phyloP scores from a whole-genome alignment of 2,329 filamentous ascomycete genomes.

The Alternaria atra region DNA sequence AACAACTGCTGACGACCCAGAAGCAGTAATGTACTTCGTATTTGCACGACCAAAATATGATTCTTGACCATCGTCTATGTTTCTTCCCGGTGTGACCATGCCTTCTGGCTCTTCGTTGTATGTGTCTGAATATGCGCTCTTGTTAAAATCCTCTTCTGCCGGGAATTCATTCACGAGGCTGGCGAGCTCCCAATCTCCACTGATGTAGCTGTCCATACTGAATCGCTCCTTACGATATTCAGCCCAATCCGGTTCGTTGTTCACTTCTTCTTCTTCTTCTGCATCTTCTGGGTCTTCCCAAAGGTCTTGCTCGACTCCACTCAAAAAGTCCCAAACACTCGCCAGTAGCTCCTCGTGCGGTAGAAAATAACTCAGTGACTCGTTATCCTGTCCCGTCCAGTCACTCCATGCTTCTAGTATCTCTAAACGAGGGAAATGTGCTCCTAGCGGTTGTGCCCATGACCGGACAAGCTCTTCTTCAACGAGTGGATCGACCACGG shows the following conservation, averaged over 20 bases:
- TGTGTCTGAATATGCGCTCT: conserved; percentile 10
- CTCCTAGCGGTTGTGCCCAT: conserved; percentile 39
- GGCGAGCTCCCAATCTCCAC: conserved; percentile 23
- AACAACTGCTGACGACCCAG: not conserved
- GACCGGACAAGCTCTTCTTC: conserved; percentile 40
- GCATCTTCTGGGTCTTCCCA: conserved; percentile 42
- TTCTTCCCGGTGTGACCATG: conserved; percentile 29
- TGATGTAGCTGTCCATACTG: conserved; percentile 25
- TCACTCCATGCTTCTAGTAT: conserved; percentile 48
- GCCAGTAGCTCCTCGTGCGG: conserved; percentile 42
- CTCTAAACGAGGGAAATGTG: conserved; percentile 42
- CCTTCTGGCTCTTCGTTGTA: conserved; percentile 35
- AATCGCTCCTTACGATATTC: conserved; percentile 22
- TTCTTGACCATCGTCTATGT: conserved; percentile 4
- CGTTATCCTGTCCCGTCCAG: conserved; percentile 39
- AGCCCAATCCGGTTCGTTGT: conserved; percentile 1
- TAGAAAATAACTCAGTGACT: conserved; percentile 43
- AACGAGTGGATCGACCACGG: conserved; percentile 26
- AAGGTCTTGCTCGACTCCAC: conserved; percentile 45
- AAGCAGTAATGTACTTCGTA: not conserved
- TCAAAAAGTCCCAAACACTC: conserved; percentile 47
- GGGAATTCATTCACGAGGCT: conserved; percentile 25
- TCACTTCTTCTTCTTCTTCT: conserved; percentile 21
- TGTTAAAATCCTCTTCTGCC: conserved; percentile 8
- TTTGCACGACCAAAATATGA: conserved; percentile 6